Percentiles rank a stretch among this genome's conserved stretches.
Conservation (phyloP, 2,329 filamentous ascomycete genomes). For the Lecanicillium sp. region DNA sequence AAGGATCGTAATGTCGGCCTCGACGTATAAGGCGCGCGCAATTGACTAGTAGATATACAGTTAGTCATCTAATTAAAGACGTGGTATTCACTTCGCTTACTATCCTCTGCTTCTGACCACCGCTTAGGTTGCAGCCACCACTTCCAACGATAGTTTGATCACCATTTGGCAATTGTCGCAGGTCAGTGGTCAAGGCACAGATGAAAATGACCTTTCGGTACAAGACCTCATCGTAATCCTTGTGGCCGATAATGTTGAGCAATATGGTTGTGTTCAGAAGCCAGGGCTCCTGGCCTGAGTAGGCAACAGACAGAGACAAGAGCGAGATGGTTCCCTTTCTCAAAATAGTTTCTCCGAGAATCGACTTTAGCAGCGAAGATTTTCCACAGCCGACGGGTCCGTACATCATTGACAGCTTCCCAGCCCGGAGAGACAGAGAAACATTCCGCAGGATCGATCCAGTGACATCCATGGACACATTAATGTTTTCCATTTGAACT, state of each 20-base stretch:
- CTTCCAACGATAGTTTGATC: constrained; percentile 5
- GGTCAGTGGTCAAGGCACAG: neutral
- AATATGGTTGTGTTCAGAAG: constrained; percentile 35
- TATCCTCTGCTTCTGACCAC: constrained; percentile 6
- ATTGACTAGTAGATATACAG: neutral
- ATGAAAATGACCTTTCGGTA: neutral
- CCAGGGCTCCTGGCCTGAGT: constrained; percentile 32
- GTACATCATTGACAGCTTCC: neutral
- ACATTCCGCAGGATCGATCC: neutral
- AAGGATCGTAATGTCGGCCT: neutral
- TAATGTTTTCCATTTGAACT: neutral
- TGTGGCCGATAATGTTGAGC: constrained; percentile 31
- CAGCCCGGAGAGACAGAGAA: neutral
- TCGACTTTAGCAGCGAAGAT: constrained; percentile 1
- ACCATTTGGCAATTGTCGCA: neutral
- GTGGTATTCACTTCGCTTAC: neutral
- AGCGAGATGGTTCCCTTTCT: neutral
- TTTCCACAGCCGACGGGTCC: constrained; percentile 9
- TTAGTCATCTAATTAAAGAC: neutral
- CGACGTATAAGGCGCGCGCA: constrained; percentile 1
- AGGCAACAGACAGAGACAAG: constrained; percentile 9
- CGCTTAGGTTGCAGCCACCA: neutral
- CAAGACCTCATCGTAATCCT: neutral
- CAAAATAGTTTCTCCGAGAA: neutral
- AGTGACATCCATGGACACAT: neutral